Conservation (phyloP, 2,329 filamentous ascomycete species). For the Exophiala viscosa region DNA sequence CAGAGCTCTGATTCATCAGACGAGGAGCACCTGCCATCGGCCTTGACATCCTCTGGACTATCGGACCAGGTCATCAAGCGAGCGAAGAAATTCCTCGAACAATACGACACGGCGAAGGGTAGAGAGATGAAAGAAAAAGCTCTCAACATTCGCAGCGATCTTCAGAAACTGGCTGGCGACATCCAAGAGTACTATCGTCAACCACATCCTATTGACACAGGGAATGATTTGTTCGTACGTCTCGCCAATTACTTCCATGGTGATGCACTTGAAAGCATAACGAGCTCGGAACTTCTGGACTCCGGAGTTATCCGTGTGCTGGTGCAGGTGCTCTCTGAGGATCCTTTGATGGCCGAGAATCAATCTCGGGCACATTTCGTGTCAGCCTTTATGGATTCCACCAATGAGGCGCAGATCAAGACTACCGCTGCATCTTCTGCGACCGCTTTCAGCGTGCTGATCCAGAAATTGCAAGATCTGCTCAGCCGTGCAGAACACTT, state of each 20-base stretch:
- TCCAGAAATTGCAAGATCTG: conserved; percentile 92
- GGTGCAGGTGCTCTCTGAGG: conserved; percentile 64
- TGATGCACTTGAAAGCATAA: conserved; percentile 86
- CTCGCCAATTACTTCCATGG: conserved; percentile 83
- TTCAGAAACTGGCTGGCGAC: conserved; percentile 68
- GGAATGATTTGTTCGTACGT: conserved; percentile 65
- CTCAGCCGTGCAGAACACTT: conserved; percentile 97
- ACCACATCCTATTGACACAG: conserved; percentile 39
- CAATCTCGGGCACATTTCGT: conserved; percentile 78
- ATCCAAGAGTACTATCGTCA: conserved; percentile 65
- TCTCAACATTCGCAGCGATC: conserved; percentile 65
- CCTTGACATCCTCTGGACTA: conserved; percentile 48
- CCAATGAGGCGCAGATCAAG: conserved; percentile 58
- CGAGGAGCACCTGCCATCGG: conserved; percentile 37
- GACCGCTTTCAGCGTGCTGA: conserved; percentile 84
- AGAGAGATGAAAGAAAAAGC: conserved; percentile 76
- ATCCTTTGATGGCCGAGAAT: conserved; percentile 4
- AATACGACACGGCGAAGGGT: conserved; percentile 73
- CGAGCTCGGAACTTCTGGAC: conserved; percentile 87
- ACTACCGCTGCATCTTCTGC: conserved; percentile 63
- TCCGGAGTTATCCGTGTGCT: conserved; percentile 85
- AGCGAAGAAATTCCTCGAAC: conserved; percentile 78
- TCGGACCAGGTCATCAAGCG: conserved; percentile 70
- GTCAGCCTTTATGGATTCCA: conserved; percentile 83
- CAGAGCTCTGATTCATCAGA: conserved; percentile 61